Evolutionary conservation across 2,329 filamentous ascomycete genomes (phyloP).

Genomic region (Botrytis galanthina): DNA sequence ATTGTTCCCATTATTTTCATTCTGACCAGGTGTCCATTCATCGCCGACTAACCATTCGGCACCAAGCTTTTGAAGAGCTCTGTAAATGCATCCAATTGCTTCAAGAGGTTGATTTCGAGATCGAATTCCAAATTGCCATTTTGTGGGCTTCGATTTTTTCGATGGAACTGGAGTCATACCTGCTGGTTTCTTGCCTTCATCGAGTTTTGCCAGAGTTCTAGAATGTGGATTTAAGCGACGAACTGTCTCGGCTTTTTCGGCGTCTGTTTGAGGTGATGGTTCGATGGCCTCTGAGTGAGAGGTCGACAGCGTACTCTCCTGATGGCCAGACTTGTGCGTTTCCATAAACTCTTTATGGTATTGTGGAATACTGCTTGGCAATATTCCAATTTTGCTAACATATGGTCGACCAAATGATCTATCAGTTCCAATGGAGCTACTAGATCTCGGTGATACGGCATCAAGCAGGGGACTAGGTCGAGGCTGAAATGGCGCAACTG

Average conservation of each 20-base stretch:
- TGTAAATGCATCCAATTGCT: constrained; percentile 92
- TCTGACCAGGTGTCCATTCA: constrained; percentile 41
- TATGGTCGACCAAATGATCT: constrained; percentile 36
- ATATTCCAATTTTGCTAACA: constrained; percentile 81
- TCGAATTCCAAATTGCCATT: constrained; percentile 97
- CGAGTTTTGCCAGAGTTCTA: constrained; percentile 65
- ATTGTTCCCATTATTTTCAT: neutral
- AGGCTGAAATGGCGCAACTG: constrained; percentile 16
- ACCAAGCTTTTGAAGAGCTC: constrained; percentile 81
- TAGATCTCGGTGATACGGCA: constrained; percentile 37
- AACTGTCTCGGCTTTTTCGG: constrained; percentile 78
- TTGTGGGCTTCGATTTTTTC: constrained; percentile 76
- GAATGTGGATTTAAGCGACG: constrained; percentile 84
- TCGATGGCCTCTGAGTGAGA: constrained; percentile 43
- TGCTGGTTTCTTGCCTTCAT: constrained; percentile 61
- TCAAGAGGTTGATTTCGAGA: constrained; percentile 93
- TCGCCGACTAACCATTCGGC: constrained; percentile 80
- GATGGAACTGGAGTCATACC: constrained; percentile 62
- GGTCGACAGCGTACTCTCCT: constrained; percentile 40
- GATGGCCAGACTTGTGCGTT: constrained; percentile 56
- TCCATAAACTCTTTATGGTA: constrained; percentile 92
- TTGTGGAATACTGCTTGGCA: constrained; percentile 85
- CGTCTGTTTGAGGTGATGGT: constrained; percentile 52
- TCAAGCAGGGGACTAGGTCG: constrained; percentile 34
- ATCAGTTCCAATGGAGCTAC: constrained; percentile 37